Evolutionary conservation across 257 asterid genomes (phyloP).

Genomic region (Ehretia macrophylla): DNA sequence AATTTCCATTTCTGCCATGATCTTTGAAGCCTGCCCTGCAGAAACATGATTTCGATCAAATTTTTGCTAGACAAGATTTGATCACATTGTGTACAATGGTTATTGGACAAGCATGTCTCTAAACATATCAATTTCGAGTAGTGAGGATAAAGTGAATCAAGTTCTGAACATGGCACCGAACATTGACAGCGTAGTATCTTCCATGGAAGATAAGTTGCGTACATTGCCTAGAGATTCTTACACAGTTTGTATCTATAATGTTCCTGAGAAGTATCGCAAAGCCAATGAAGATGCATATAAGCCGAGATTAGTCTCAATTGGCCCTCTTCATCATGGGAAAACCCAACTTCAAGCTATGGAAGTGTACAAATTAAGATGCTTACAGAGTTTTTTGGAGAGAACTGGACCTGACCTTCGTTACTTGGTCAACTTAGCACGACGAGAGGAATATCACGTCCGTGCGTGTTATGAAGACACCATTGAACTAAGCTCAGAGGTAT

Average conservation of each 20-base stretch:
- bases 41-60: no score
- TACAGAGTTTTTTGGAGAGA: constrained; percentile 19
- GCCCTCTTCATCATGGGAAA: constrained; percentile 22
- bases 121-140: no score
- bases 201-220: no score
- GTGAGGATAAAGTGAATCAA: no score
- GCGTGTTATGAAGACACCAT: constrained; percentile 18
- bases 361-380: constrained; percentile 23
- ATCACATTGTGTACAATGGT: no score
- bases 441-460: constrained; percentile 10
- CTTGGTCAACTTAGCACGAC: constrained; percentile 12
- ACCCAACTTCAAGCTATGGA: constrained; percentile 24
- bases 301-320: constrained; percentile 25
- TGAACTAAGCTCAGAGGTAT: neutral
- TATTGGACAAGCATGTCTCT: no score
- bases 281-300: constrained; percentile 23
- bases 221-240: no score
- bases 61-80: no score
- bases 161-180: no score
- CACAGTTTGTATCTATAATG: constrained; percentile 23
- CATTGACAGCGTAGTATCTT: no score
- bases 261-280: constrained; percentile 19
- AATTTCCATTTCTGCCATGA: no score
- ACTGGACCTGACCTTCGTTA: neutral
- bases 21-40: no score